phyloP scores from a whole-genome alignment of 1,284 basidiomycete species.

The Pseudozyma sp. region DNA sequence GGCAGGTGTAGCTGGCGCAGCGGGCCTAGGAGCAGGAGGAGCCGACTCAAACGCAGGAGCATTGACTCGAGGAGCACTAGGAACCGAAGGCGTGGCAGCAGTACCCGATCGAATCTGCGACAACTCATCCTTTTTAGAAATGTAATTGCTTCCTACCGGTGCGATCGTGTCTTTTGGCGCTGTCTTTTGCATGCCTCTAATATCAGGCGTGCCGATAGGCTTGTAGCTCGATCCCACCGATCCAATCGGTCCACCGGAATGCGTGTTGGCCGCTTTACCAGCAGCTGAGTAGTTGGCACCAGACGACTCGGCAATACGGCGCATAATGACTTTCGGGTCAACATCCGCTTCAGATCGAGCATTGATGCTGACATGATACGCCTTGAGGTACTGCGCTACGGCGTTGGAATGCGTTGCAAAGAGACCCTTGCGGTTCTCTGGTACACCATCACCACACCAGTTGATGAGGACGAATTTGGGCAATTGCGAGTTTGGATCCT shows the following conservation, averaged over 20 bases:
- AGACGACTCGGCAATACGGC: slow-evolving; percentile 86
- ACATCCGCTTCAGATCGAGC: slow-evolving; percentile 85
- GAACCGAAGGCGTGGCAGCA: slow-evolving; percentile 22
- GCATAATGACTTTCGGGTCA: slow-evolving; percentile 73
- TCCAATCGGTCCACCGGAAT: slow-evolving; percentile 58
- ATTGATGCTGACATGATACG: slow-evolving; percentile 86
- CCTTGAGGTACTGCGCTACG: slow-evolving; percentile 84
- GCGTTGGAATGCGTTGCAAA: slow-evolving; percentile 87
- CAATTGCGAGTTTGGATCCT: slow-evolving; percentile 89
- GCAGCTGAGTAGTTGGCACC: slow-evolving; percentile 85
- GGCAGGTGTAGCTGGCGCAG: slow-evolving; percentile 19
- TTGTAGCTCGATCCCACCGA: slow-evolving; percentile 63
- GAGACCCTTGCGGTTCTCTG: slow-evolving; percentile 88
- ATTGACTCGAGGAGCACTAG: slow-evolving; percentile 31
- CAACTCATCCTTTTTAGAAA: slow-evolving; percentile 62
- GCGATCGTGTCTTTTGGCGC: slow-evolving; percentile 59
- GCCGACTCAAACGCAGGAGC: slow-evolving; percentile 42
- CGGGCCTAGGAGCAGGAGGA: slow-evolving; percentile 34
- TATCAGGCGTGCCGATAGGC: slow-evolving; percentile 67
- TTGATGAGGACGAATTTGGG: slow-evolving; percentile 86
- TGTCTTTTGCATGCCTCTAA: slow-evolving; percentile 58
- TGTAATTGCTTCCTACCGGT: slow-evolving; percentile 63
- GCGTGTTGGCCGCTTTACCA: slow-evolving; percentile 63
- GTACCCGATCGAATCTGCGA: slow-evolving; percentile 57
- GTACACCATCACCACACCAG: slow-evolving; percentile 91